A percentile compares a stretch with the other conserved stretches of the same genome.
Conservation (phyloP, 208 protist genomes). For the Kentomonas sorsogonicus region DNA sequence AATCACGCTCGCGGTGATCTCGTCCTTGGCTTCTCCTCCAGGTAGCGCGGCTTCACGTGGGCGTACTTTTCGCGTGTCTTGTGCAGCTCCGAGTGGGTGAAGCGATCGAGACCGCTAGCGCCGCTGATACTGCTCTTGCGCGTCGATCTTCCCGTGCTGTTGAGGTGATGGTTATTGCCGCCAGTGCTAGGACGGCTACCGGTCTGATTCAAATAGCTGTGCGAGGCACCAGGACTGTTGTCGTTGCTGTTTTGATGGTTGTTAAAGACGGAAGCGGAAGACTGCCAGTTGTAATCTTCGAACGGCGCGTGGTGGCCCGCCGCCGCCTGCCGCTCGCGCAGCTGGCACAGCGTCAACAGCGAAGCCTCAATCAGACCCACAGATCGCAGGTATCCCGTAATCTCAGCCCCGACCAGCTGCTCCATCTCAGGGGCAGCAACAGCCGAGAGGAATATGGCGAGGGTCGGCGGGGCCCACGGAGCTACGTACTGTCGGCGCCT, state of each 20-base stretch:
- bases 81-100: not conserved
- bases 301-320: not conserved
- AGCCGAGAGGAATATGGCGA: constrained; percentile 43
- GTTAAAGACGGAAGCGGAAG: not conserved
- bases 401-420: constrained; percentile 20
- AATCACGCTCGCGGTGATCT: constrained; percentile 58
- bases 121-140: not conserved
- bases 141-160: no score
- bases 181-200: no score
- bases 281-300: no score
- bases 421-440: constrained; percentile 34
- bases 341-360: constrained; percentile 18
- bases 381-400: constrained; percentile 49
- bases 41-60: constrained; percentile 29
- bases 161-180: no score
- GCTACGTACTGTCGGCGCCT: no score
- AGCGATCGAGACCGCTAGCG: not conserved
- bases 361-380: constrained; percentile 29
- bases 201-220: no score
- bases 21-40: no score
- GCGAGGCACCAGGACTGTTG: no score
- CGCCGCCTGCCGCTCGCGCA: constrained; percentile 20
- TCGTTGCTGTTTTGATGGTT: no score
- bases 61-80: constrained; percentile 4
- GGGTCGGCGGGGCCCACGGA: constrained; percentile 44